phyloP scores from a whole-genome alignment of 1,284 basidiomycete genomes.

The Peniophora sp. region DNA sequence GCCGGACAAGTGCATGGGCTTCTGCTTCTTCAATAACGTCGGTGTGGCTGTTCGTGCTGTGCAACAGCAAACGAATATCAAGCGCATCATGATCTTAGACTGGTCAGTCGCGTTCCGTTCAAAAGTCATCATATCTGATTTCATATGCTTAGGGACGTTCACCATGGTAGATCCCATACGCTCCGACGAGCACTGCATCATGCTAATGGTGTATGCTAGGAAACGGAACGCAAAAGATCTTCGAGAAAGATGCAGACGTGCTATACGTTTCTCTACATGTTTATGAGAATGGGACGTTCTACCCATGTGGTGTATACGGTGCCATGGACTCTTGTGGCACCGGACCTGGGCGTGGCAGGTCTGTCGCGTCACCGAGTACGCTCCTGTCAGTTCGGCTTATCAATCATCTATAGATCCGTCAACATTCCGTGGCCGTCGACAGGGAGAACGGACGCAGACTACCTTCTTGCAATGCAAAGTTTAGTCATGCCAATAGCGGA shows the following conservation, averaged over 20 bases:
- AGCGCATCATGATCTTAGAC: conserved; percentile 87
- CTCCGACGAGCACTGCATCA: neutral
- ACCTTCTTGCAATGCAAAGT: conserved; percentile 93
- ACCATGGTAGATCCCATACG: conserved; percentile 63
- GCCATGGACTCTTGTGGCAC: conserved; percentile 80
- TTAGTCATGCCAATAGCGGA: conserved; percentile 96
- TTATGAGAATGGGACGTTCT: conserved; percentile 87
- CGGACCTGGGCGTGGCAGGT: conserved; percentile 79
- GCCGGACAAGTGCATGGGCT: conserved; percentile 96
- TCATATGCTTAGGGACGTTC: conserved; percentile 74
- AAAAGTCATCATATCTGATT: conserved; percentile 6
- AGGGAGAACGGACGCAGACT: conserved; percentile 93
- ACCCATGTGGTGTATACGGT: conserved; percentile 89
- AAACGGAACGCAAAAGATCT: conserved; percentile 95
- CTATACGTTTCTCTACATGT: conserved; percentile 97
- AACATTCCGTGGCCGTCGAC: conserved; percentile 92
- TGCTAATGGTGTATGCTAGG: conserved; percentile 36
- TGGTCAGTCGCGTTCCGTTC: conserved; percentile 55
- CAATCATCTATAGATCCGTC: conserved; percentile 55
- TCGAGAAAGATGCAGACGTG: conserved; percentile 85
- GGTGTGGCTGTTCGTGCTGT: conserved; percentile 84
- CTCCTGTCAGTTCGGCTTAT: conserved; percentile 10
- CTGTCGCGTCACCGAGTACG: conserved; percentile 28
- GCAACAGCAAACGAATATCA: conserved; percentile 60
- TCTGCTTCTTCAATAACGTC: conserved; percentile 99